These are phyloP conservation scores for Fusarium tjaetaba DNA, from an alignment of 2,329 filamentous ascomycete genomes.

Conservation along the genomic window DNA sequence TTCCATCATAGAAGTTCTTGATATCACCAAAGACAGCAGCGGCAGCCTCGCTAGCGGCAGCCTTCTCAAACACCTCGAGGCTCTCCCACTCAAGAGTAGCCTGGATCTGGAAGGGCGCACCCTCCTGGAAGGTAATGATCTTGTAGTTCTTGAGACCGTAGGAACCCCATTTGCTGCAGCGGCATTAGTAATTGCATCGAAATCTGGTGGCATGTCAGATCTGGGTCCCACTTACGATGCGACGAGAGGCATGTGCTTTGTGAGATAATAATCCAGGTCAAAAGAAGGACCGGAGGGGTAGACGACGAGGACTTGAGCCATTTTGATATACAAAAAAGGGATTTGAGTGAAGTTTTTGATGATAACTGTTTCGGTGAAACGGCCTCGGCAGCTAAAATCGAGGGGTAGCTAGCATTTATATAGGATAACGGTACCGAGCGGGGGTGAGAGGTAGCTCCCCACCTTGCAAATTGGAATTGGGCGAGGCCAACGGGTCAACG, in stretches of 20 bases:
- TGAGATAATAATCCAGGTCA: slow-evolving; percentile 42
- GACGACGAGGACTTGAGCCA: slow-evolving; percentile 41
- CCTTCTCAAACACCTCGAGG: slow-evolving; percentile 31
- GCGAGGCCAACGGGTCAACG: slow-evolving; percentile 13
- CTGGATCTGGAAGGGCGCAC: slow-evolving; percentile 37
- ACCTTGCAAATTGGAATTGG: background rate
- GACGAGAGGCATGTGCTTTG: slow-evolving; percentile 43
- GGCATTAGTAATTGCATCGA: background rate
- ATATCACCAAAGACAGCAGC: slow-evolving; percentile 38
- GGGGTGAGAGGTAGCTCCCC: slow-evolving; percentile 15
- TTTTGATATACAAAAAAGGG: background rate
- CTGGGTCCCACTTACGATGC: slow-evolving; percentile 22
- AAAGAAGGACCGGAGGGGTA: slow-evolving; percentile 43
- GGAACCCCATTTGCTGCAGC: slow-evolving; percentile 30
- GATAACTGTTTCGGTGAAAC: background rate
- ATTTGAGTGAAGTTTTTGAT: background rate
- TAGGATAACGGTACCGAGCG: background rate
- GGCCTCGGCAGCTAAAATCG: slow-evolving; percentile 4
- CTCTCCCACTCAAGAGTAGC: slow-evolving; percentile 38
- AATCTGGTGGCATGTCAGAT: background rate
- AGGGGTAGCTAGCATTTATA: slow-evolving; percentile 13
- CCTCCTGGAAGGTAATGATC: slow-evolving; percentile 31
- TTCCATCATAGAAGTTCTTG: slow-evolving; percentile 27
- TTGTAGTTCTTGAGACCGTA: slow-evolving; percentile 38
- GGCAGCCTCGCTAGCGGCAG: slow-evolving; percentile 2